Evolutionary conservation across 805 yeast genomes (phyloP).

Genomic region (Phaffomyces opuntiae): DNA sequence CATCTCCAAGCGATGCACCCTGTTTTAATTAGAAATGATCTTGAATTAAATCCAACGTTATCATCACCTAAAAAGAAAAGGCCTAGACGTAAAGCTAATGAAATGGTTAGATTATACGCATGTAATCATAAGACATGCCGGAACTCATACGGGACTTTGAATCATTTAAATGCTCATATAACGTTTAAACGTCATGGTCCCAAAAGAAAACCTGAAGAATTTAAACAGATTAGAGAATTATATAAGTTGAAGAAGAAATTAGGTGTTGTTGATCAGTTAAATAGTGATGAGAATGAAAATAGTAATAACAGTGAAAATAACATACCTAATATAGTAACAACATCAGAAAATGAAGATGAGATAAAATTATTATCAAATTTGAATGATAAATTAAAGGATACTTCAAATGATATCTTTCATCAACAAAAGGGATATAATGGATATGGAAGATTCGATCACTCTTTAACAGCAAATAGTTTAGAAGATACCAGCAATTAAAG

Average conservation of each 20-base stretch:
- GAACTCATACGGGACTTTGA: slow-evolving; percentile 53
- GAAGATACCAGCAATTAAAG: slow-evolving; percentile 1
- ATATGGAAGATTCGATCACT: slow-evolving; percentile 22
- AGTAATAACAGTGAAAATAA: neutral
- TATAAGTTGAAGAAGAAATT: slow-evolving; percentile 32
- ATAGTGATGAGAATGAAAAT: neutral
- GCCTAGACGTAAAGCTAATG: slow-evolving; percentile 47
- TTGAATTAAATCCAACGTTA: neutral
- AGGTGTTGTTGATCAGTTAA: slow-evolving; percentile 10
- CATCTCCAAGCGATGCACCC: neutral
- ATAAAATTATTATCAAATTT: slow-evolving; percentile 12
- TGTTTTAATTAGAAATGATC: neutral
- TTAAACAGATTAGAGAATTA: slow-evolving; percentile 41
- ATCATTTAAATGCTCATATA: slow-evolving; percentile 53
- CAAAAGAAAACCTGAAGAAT: slow-evolving; percentile 48
- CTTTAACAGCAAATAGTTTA: slow-evolving; percentile 11
- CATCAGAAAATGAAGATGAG: slow-evolving; percentile 6
- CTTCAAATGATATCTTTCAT: slow-evolving; percentile 16
- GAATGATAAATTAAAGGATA: slow-evolving; percentile 9
- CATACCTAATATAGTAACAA: neutral
- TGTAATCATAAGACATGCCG: slow-evolving; percentile 42
- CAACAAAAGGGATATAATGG: slow-evolving; percentile 25
- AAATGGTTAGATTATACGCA: slow-evolving; percentile 46
- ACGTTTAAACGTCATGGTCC: slow-evolving; percentile 46
- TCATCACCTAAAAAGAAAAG: slow-evolving; percentile 30